Base-by-base conservation (phyloP, 73 alveolate genomes). In the Paraurostyla sp. region DNA sequence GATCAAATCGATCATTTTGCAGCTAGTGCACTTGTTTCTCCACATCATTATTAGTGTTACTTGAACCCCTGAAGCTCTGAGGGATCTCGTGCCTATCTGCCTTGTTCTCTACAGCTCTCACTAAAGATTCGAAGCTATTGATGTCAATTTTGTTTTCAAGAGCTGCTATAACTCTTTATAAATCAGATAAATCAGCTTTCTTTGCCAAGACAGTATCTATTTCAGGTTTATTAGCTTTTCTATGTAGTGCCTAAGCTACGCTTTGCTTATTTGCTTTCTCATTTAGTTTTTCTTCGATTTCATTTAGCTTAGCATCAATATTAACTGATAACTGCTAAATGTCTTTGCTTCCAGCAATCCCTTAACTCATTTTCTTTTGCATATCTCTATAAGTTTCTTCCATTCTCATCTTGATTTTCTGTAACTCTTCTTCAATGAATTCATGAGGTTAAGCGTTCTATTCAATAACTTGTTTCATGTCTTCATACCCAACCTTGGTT, bases 171-270 rank as follows among this genome's bases (percentile, higher is more conserved):
- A 88, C 76, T 40, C 83, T 87, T 42, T 71, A 76, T 20, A 92
- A 36, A 46, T 92, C 94, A 32, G 80, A 76, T 27, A 85, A 58
- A n/a, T 90, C 95, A 49, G 95, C 95, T 54, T 89, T 89, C 57
- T 86, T 89, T 35, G 95, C 86, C 16, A 91, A 38, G 9, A 91
- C 73, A 9, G 91, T 87, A 30, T 91, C 93, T 13, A 73, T 85
- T 29, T 91, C 96, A 36, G 58, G 71, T 58, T 71, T 84, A 83
- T 91, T 90, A 0, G 93, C 92, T 57, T 93, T 93, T 68, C 87
- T 69, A 52, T 85, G 90, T 23, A 93, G 87, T 23, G 94, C 92
- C 30, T 92, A 65, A 32, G 93, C 92, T 0, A 93, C 97, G n/a
- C 86, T 58, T 42, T 87, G 46, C 56, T 90, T 90, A 65, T 91